Evolutionary conservation across 225 moss, liverwort and hornwort species (phyloP), one percentile per base, ranked within the genome.

Genomic region (Pseudoscleropodium purum): DNA sequence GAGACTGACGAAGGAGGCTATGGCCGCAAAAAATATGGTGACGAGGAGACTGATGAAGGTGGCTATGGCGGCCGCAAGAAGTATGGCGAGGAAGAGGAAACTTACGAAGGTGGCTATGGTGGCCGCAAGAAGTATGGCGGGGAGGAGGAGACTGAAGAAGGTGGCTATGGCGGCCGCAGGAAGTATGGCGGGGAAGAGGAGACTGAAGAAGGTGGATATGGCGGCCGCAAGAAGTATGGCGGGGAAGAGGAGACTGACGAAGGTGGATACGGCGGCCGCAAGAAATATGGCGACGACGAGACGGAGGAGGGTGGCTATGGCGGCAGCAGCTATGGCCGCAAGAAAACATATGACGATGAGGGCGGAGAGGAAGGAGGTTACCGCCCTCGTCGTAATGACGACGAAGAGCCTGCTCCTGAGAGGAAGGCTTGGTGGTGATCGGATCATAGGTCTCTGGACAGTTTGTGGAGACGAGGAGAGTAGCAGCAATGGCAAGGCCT

Each of bases 381-480:
- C 68, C 86, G 92, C 10, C 6, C 86, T 81, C 91, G 92, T 77
- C 91, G 94, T 24, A 61, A 85, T 29, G 87, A 86, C 14, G 92
- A 94, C 4, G 89, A 91, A 56, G 90, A 92, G 87, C 85, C 85
- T 13, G 30, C 47, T 18, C 83, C 83, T 80, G 94, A 90, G 79
- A 90, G 10, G 62, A 92, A 89, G 75, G 24, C 49, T n/a, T 93
- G 88, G 86, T 94, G 91, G 91, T 92, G 87, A 91, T 85, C 45
- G 65, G 24, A 11, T 18, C 29, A 19, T 24, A 33, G 37, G 31
- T 43, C 43, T 56, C 29, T n/a, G 66, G 59, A 23, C 26, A 52
- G 62, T 23, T 79, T 27, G 36, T 34, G 66, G 59, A 80, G 65
- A 41, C 78, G 20, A 47, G 15, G 87, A 89, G 84, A 68, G 82